Evolutionary conservation across 139 green algal genomes (phyloP).

Genomic region (Micractinium conductrix): DNA sequence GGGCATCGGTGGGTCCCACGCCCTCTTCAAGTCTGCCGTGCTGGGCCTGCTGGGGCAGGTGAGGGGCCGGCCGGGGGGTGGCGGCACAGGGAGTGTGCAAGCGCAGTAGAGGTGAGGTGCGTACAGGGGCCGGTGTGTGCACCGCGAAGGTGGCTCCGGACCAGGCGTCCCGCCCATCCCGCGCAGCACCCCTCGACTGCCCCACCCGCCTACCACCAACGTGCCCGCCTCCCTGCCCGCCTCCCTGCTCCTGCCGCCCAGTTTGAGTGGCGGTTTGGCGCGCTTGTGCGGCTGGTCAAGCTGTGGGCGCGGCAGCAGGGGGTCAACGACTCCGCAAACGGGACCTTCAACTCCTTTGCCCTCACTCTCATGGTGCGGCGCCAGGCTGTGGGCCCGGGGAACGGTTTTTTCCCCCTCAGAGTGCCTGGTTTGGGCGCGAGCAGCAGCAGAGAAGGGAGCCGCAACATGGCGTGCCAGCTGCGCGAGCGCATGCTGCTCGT

Average conservation of each 20-base stretch:
- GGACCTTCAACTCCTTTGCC: constrained; percentile 85
- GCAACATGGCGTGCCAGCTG: too few species aligned
- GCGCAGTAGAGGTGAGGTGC: not conserved
- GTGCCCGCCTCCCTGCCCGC: too few species aligned
- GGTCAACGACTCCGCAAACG: constrained; percentile 74
- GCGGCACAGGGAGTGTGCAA: not conserved
- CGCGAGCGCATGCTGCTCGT: not conserved
- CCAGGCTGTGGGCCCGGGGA: not conserved
- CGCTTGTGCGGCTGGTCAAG: constrained; percentile 78
- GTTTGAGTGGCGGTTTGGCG: constrained; percentile 48
- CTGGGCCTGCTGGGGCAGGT: constrained; percentile 44
- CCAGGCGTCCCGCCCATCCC: too few species aligned
- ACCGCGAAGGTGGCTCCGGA: too few species aligned
- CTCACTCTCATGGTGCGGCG: constrained; percentile 71
- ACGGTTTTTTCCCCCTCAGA: too few species aligned
- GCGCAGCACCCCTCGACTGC: too few species aligned
- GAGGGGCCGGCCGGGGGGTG: not conserved
- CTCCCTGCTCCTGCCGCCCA: not conserved
- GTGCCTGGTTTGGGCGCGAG: too few species aligned
- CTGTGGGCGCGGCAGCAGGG: constrained; percentile 71
- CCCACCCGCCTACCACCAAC: too few species aligned
- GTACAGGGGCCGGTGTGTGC: too few species aligned
- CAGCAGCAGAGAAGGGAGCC: too few species aligned
- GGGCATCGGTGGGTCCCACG: constrained; percentile 46
- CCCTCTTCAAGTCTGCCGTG: constrained; percentile 39